Percentiles rank a stretch among this genome's conserved stretches.
phyloP scores from a whole-genome alignment of 2,329 filamentous ascomycete species.

The Exophiala sp. region DNA sequence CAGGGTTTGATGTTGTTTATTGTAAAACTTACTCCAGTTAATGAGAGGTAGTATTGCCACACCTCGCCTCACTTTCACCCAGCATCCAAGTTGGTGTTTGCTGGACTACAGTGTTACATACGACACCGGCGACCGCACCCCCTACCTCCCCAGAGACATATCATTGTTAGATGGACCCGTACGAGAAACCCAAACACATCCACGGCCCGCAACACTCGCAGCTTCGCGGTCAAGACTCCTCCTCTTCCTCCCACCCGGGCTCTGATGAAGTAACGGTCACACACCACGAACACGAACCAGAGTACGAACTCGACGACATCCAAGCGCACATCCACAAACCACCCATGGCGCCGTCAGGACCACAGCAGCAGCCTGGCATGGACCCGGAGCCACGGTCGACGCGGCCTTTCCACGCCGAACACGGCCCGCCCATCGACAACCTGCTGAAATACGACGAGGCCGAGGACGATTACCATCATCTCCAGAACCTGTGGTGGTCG shows the following conservation, averaged over 20 bases:
- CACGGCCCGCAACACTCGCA: conserved; percentile 5
- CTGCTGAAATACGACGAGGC: conserved; percentile 23
- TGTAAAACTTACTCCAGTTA: too few relatives aligned
- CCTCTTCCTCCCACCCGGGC: conserved; percentile 15
- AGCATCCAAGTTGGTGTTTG: neutral
- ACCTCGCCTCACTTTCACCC: too few relatives aligned
- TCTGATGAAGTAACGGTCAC: conserved; percentile 23
- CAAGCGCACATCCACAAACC: neutral
- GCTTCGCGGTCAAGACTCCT: conserved; percentile 10
- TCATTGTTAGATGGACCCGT: conserved; percentile 10
- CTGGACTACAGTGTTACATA: neutral
- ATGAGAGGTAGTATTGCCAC: too few relatives aligned
- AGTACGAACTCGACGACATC: neutral
- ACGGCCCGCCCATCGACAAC: conserved; percentile 29
- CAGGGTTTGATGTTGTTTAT: too few relatives aligned
- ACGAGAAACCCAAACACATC: conserved; percentile 10
- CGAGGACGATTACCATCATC: conserved; percentile 30
- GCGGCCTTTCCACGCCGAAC: conserved; percentile 25
- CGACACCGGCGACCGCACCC: neutral
- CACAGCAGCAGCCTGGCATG: conserved; percentile 3
- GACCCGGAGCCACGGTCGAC: conserved; percentile 6
- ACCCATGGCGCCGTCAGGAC: neutral
- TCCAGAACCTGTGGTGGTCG: conserved; percentile 44
- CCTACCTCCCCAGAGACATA: too few relatives aligned
- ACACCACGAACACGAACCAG: conserved; percentile 14